Evolutionary conservation across 1,284 basidiomycete species (phyloP), one percentile per base, ranked within the genome.

Genomic region (Pascua sp.): DNA sequence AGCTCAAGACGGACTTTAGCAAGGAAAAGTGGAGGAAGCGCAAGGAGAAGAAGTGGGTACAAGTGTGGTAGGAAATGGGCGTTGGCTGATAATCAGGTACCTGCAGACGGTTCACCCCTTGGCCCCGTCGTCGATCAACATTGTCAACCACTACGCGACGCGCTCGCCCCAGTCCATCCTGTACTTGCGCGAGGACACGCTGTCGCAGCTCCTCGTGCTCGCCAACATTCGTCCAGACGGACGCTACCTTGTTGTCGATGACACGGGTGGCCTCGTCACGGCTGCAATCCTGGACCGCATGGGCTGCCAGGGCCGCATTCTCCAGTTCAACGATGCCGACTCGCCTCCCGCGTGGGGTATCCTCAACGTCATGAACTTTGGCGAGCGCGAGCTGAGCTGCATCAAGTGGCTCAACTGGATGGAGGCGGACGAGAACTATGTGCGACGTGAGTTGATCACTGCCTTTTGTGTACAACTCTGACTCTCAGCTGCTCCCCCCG

Each of bases 1-100:
- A 85, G 9, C 80, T 95, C 53, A 97, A 97, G 79, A 96, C 92
- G 1, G 94, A 94, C 76, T 96, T 92, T 73, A 92, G 89, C 75
- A 96, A 97, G 77, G 93, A 96, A 69, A 97, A 97, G 73, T 97
- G 96, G 78, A 88, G 85, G 71, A 93, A 92, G 74, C 82, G 91
- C 47, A 97, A 97, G 76, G 90, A 94, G 77, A 91, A 89, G 62
- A 97, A 97, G 92, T 93, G 70, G 24, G 24, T 32, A 32, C 24
- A 32, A 64, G 83, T 76, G 12, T 15, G 1, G 5, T 4, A 4
- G 9, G 42, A n/a, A 8, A 9, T 17, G 41, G 0, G 7, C 24
- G 24, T 39, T 10, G 24, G 10, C 54, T 55, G 17, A 55, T 47
- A n/a, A 11, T 32, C 64, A 95, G 90, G 70, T 98, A 91, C 73